A percentile compares a stretch with the other conserved stretches of the same genome.
Conservation (phyloP, 345 rosid species). For the Toxicodendron radicans region DNA sequence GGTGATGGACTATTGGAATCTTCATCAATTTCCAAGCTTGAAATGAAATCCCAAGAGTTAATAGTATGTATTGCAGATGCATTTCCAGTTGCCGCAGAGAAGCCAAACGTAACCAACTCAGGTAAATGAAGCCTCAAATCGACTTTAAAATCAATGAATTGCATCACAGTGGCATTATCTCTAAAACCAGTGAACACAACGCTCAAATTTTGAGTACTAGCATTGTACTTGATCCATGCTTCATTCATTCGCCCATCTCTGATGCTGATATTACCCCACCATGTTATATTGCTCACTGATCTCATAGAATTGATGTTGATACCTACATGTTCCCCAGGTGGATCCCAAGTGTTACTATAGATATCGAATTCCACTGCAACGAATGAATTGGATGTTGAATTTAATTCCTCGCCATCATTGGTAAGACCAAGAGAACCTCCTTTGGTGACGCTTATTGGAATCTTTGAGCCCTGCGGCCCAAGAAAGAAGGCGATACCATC, state of each 20-base stretch:
- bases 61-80: slow-evolving; percentile 19
- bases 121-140: slow-evolving; percentile 15
- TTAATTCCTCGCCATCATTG: not conserved
- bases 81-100: slow-evolving; percentile 27
- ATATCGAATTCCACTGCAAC: slow-evolving; percentile 32
- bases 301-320: no score
- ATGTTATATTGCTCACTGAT: no score
- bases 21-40: not conserved
- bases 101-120: slow-evolving; percentile 27
- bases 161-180: not conserved
- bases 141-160: not conserved
- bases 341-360: slow-evolving; percentile 18
- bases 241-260: not conserved
- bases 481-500: not conserved
- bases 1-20: no score
- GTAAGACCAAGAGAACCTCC: slow-evolving; percentile 19
- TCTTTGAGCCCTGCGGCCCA: not conserved
- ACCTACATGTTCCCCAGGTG: slow-evolving; percentile 21
- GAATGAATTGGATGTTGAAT: not conserved
- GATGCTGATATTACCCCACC: not conserved
- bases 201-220: slow-evolving; percentile 1
- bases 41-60: slow-evolving; percentile 20
- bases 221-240: slow-evolving; percentile 30
- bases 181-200: slow-evolving; percentile 15
- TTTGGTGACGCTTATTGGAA: not conserved